These are phyloP conservation scores for Spergularia azorica DNA, from an alignment of 179 eudicot species.

Conservation along the genomic window DNA sequence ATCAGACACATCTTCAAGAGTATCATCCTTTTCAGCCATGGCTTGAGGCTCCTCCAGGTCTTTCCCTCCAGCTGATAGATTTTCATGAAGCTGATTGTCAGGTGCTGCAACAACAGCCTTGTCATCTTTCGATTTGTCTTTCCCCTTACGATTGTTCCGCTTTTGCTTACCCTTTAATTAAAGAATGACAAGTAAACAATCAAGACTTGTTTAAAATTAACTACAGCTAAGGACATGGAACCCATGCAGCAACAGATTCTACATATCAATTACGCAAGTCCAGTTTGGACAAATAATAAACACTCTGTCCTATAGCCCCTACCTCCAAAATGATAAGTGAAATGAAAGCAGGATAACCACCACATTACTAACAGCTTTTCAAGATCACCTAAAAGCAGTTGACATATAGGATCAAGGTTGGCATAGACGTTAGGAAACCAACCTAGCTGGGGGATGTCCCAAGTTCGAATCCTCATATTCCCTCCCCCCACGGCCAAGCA, in stretches of 20 bases:
- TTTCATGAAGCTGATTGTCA: conserved; percentile 41
- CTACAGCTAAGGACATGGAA: neutral
- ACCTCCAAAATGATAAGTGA: neutral
- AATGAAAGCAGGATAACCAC: conserved; percentile 2
- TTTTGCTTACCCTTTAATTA: conserved; percentile 69
- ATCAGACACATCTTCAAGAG: conserved; percentile 72
- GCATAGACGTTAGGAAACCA: too few species aligned
- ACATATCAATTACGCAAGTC: neutral
- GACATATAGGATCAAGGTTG: too few species aligned
- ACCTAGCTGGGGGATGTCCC: too few species aligned
- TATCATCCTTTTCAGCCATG: conserved; percentile 52
- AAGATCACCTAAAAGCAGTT: neutral
- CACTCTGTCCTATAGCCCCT: neutral
- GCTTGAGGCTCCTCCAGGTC: conserved; percentile 43
- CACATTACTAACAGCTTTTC: neutral
- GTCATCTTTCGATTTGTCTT: conserved; percentile 76
- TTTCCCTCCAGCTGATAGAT: conserved; percentile 36
- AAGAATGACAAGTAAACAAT: conserved; percentile 20
- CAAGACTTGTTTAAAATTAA: conserved; percentile 11
- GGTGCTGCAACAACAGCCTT: conserved; percentile 37
- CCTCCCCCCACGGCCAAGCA: too few species aligned
- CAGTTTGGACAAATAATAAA: neutral
- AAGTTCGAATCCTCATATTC: too few species aligned
- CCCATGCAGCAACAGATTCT: neutral
- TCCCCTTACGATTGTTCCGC: conserved; percentile 77